These are phyloP conservation scores for Syzygium oleosum DNA, from an alignment of 345 rosid species.

Conservation along the genomic window DNA sequence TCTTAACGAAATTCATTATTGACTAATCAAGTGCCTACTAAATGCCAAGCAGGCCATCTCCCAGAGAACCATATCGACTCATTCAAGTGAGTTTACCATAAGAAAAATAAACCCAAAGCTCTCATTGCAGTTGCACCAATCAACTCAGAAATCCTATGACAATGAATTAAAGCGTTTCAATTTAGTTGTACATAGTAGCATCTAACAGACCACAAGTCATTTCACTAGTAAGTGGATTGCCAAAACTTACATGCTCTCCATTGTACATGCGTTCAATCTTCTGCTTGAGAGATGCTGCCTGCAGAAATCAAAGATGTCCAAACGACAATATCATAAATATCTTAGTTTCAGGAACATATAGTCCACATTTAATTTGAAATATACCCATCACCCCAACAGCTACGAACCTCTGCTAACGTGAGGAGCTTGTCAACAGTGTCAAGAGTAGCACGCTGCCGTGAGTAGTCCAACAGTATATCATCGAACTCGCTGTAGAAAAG, in stretches of 20 bases:
- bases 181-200: not conserved
- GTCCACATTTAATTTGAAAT: not conserved
- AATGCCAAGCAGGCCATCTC: not conserved
- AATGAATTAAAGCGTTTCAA: not conserved
- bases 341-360: not conserved
- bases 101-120: not conserved
- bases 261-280: constrained; percentile 68
- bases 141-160: not conserved
- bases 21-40: not conserved
- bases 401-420: constrained; percentile 64
- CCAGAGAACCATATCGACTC: not conserved
- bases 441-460: constrained; percentile 65
- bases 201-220: not conserved
- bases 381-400: not conserved
- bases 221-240: not conserved
- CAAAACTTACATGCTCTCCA: constrained; percentile 70
- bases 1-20: not conserved
- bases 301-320: not conserved
- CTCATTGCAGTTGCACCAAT: not conserved
- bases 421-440: constrained; percentile 63
- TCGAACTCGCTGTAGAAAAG: constrained; percentile 56
- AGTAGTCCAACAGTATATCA: constrained; percentile 62
- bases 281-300: constrained; percentile 71
- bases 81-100: not conserved
- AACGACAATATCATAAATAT: not conserved